Evolutionary conservation across 331 rosid species (phyloP), one percentile per base, ranked within the genome.

Genomic region (Arachis monticola): DNA sequence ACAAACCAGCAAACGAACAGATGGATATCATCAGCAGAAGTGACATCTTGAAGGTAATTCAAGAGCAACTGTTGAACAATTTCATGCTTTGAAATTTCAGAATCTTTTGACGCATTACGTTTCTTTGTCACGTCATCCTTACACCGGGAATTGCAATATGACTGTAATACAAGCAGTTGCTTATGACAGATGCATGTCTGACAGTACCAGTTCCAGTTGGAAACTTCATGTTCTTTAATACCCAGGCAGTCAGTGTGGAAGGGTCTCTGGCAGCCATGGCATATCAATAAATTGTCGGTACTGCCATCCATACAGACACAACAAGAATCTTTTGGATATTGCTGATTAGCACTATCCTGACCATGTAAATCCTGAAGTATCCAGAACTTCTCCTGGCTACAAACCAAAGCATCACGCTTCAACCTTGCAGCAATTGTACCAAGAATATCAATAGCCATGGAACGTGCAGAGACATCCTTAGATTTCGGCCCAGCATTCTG

Each of bases 371-470:
- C 93, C 79, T 85, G 90, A 61, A 89, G 80, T 72, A 95, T 83
- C 99, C 99, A 95, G 56, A 92, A 89, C 70, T 87, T 92, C 44
- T 89, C 89, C 51, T 67, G 82, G 75, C 92, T 81, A 84, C 96
- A 88, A 83, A 80, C 70, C 46, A 85, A 75, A 70, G 99, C 90
- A 85, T 95, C 99, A 30, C 92, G 98, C 92, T 95, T 95, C 91
- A 95, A 88, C 86, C 99, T 95, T 2, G 99, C 97, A 76, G 99
- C 99, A 88, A 95, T 84, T 40, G 93, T 92, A 76, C 99, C 99
- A 27, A 95, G 97, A 92, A 95, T 86, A 70, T 95, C 99, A 59
- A 95, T 95, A 2, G 99, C 98, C 97, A 95, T 72, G 40, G 90
- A 76, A 62, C 97, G 99, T 74, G 91, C 93, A 78, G 90, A 77